A percentile compares a stretch with the other conserved stretches of the same genome.
phyloP scores from a whole-genome alignment of 164 flowering plant species.

The Magnolia officinalis region DNA sequence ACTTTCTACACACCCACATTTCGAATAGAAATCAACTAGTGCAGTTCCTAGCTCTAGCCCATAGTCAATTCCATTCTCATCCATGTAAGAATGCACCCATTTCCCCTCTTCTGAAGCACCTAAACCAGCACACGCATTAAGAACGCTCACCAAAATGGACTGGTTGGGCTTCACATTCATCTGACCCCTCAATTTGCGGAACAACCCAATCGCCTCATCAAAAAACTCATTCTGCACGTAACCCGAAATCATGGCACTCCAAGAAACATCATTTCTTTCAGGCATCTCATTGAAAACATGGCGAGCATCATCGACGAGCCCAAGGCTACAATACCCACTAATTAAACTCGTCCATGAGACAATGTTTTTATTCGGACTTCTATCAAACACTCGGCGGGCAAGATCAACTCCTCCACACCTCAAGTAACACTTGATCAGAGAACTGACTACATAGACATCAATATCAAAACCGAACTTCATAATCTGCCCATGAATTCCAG shows the following conservation, averaged over 20 bases:
- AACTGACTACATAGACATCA: conserved; percentile 18
- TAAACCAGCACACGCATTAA: conserved; percentile 15
- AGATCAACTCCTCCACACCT: neutral
- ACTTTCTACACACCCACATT: conserved; percentile 15
- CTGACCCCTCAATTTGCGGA: neutral
- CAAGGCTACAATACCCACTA: conserved; percentile 12
- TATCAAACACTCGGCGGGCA: conserved; percentile 14
- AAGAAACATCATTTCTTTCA: conserved; percentile 15
- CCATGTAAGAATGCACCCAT: conserved; percentile 16
- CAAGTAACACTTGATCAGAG: conserved; percentile 11
- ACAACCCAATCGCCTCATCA: conserved; percentile 5
- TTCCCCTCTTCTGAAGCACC: conserved; percentile 17
- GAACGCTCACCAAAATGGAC: conserved; percentile 10
- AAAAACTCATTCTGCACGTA: conserved; percentile 10
- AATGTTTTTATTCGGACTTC: conserved; percentile 3
- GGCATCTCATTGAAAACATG: conserved; percentile 16
- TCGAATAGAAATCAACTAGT: conserved; percentile 13
- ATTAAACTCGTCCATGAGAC: conserved; percentile 15
- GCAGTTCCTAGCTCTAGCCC: conserved; percentile 16
- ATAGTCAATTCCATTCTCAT: conserved; percentile 1
- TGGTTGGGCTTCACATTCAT: conserved; percentile 3
- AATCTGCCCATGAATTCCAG: conserved; percentile 12
- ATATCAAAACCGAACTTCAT: conserved; percentile 11
- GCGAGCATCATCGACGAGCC: conserved; percentile 13
- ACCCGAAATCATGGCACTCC: conserved; percentile 21